Base-by-base conservation (phyloP, 306 rosid genomes). In the Fragaria vesca region DNA sequence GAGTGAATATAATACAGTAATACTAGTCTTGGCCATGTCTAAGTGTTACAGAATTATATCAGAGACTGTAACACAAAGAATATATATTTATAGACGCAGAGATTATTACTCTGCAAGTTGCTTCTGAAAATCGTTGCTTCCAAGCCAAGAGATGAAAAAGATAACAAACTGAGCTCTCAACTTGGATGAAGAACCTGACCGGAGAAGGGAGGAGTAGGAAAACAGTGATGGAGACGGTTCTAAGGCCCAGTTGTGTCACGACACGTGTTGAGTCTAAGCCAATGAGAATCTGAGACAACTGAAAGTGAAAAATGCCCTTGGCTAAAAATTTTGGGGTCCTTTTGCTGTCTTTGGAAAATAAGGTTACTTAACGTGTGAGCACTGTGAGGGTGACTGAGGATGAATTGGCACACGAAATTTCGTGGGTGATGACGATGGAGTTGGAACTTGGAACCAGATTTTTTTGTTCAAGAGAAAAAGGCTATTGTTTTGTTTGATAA, bases 101-200 rank as follows among this genome's bases (percentile, higher is more conserved):
- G 13, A 50, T 50, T 66, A 26, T 21, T 13, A 43, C 12, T 1
- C 45, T 47, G 73, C 84, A 61, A 76, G 40, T 61, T 69, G 80
- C 20, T 21, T 3, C 47, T 24, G 40, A 11, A 18, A 3, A 46
- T 2, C 45, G 51, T 69, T 60, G 77, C 84, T 81, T 81, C 5
- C 77, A 81, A 81, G 84, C 50, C 46, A 75, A 40, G 84, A 54
- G 72, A 66, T 38, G 45, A 46, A 20, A 36, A 38, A 32, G 79
- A 45, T 40, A 17, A 43, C 30, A 60, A 32, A 47, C 42, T 30
- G 66, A 32, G 71, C 47, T 66, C 26, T 66, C 48, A 8, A 38
- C 45, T 8, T 3, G n/a, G 46, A 65, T 16, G 40, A 45, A 69
- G 36, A 28, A 48, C 24, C 40, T 46, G n/a, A 8, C 61, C 24